Base-by-base conservation (phyloP, 2,329 filamentous ascomycete species). In the Penicillium capsulatum region DNA sequence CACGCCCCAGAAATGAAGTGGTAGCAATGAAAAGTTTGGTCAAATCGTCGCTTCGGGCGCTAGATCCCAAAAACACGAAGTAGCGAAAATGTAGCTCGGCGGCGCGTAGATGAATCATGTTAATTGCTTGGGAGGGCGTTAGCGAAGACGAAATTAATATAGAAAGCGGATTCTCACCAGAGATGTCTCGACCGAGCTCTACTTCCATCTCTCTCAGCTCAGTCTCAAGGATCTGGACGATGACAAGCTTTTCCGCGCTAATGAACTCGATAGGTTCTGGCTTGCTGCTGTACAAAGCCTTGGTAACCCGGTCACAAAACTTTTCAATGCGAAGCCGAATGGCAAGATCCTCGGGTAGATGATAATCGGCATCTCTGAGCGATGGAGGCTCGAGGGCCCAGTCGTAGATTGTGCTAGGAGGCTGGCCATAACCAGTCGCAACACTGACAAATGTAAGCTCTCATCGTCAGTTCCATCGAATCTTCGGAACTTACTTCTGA, bases 371-470 rank as follows among this genome's bases (percentile, higher is more conserved):
- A 43, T 69, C 67, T 38, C 58, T 67, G 34, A 66, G 53, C 19
- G 69, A 68, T n/a, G 63, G 61, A 11, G 64, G 63, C 30, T 67
- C 66, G 17, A 75, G 69, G 8, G 72, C 80, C 66, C 69, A 80
- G 49, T 75, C 79, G 59, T 74, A 82, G 40, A 71, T 73, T 28
- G 74, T 81, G 51, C 75, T 71, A 3, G 80, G 75, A 13, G 80
- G 80, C 51, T 82, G 78, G 4, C 80, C 80, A 52, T 81, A 78
- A 4, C 77, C 77, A 19, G 78, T 82, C 3, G 77, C 77, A 40
- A 82, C 77, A 43, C 75, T 78, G 13, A 27, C 15, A 48, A 46
- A 19, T 54, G 50, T 42, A 54, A 48, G 17, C 27, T 17, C 16
- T 24, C 8, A 9, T 11, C 11, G 11, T 28, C 7, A 7, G 7